A percentile compares a stretch with the other conserved stretches of the same genome.
Conservation (phyloP, 169 alveolate genomes). For the Fabrea salina region DNA sequence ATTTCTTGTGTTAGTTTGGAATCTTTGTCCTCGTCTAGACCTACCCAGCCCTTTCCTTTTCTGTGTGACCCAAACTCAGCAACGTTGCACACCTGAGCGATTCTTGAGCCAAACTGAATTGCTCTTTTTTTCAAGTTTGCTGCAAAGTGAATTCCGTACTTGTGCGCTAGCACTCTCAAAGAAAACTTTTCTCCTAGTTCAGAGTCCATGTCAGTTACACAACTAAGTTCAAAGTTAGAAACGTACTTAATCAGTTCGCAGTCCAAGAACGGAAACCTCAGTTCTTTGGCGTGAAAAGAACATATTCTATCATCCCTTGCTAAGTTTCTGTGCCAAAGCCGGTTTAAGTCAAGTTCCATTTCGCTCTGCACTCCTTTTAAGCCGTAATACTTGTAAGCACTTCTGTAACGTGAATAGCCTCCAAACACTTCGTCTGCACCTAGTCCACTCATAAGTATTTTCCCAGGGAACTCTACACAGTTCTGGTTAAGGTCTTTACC, state of each 20-base stretch:
- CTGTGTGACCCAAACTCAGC: slow-evolving; percentile 76
- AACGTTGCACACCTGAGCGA: slow-evolving; percentile 74
- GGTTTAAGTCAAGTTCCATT: slow-evolving; percentile 83
- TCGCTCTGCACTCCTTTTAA: slow-evolving; percentile 67
- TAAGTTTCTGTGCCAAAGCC: slow-evolving; percentile 89
- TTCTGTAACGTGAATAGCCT: slow-evolving; percentile 87
- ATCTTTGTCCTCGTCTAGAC: background rate
- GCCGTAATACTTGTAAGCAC: slow-evolving; percentile 76
- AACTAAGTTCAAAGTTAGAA: slow-evolving; percentile 27
- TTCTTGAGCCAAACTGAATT: slow-evolving; percentile 83
- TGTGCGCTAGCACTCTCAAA: slow-evolving; percentile 54
- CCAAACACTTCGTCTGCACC: slow-evolving; percentile 94
- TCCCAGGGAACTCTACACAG: slow-evolving; percentile 44
- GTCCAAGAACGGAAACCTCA: slow-evolving; percentile 85
- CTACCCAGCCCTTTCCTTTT: slow-evolving; percentile 68
- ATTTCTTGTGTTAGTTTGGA: background rate
- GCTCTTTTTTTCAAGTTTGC: slow-evolving; percentile 77
- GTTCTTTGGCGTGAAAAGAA: slow-evolving; percentile 75
- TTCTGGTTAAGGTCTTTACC: slow-evolving; percentile 45
- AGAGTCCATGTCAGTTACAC: slow-evolving; percentile 33
- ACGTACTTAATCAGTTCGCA: slow-evolving; percentile 43
- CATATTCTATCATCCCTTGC: slow-evolving; percentile 91
- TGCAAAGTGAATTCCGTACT: slow-evolving; percentile 42
- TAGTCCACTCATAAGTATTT: slow-evolving; percentile 83
- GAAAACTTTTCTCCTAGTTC: slow-evolving; percentile 50